phyloP scores from a whole-genome alignment of 1,139 yeast genomes.

The Nematodospora anomalae region DNA sequence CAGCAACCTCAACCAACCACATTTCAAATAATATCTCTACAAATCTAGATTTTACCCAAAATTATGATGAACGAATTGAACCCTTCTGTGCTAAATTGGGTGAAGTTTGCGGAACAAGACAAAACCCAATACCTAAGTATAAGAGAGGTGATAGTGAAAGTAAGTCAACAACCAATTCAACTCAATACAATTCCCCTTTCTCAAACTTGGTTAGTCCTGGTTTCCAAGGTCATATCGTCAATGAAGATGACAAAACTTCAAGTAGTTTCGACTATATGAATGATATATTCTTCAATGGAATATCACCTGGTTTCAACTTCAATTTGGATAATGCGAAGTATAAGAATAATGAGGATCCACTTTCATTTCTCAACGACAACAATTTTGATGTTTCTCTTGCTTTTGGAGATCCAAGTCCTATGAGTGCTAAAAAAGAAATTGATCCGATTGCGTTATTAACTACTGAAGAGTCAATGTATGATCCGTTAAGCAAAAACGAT shows the following conservation, averaged over 20 bases:
- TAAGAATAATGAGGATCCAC: slow-evolving; percentile 31
- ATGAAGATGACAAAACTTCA: slow-evolving; percentile 1
- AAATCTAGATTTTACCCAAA: slow-evolving; percentile 19
- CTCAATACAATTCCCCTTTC: slow-evolving; percentile 20
- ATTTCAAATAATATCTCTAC: slow-evolving; percentile 17
- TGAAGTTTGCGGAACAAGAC: slow-evolving; percentile 82
- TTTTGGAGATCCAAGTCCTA: slow-evolving; percentile 26
- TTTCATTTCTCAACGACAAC: slow-evolving; percentile 46
- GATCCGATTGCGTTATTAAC: slow-evolving; percentile 43
- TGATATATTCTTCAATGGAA: slow-evolving; percentile 28
- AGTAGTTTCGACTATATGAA: slow-evolving; percentile 19
- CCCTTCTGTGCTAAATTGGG: slow-evolving; percentile 75
- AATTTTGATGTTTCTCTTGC: slow-evolving; percentile 55
- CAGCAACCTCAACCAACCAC: slow-evolving; percentile 14
- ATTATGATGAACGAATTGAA: slow-evolving; percentile 45
- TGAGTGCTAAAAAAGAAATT: slow-evolving; percentile 15
- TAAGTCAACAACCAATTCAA: slow-evolving; percentile 6
- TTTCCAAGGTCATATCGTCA: slow-evolving; percentile 7
- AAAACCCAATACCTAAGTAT: slow-evolving; percentile 63
- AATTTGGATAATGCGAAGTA: slow-evolving; percentile 15
- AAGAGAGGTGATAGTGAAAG: slow-evolving; percentile 17
- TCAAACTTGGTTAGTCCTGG: slow-evolving; percentile 20
- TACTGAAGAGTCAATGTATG: slow-evolving; percentile 70
- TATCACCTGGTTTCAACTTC: slow-evolving; percentile 19
- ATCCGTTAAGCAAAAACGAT: slow-evolving; percentile 42